Conservation (phyloP, 2,329 filamentous ascomycete genomes). For the Cladosporium sp. region DNA sequence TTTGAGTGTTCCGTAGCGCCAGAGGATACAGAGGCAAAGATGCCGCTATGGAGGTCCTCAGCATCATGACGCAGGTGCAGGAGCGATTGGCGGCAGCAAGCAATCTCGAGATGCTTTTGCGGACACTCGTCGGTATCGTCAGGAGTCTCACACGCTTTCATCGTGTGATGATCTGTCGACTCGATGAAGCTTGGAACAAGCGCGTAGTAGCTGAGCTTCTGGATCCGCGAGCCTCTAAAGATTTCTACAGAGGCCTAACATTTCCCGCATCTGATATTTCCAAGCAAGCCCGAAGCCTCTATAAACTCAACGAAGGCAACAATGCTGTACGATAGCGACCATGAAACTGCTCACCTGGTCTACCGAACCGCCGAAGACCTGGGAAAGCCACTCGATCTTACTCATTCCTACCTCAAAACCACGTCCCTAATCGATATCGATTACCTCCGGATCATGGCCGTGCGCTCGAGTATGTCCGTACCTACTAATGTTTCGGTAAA, state of each 20-base stretch:
- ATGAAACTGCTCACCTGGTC: conserved; percentile 73
- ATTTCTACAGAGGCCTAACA: conserved; percentile 81
- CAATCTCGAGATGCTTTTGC: conserved; percentile 68
- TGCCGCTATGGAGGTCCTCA: no score
- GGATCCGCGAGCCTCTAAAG: conserved; percentile 72
- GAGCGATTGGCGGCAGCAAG: conserved; percentile 63
- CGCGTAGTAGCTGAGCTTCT: conserved; percentile 84
- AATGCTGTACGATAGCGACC: conserved; percentile 80
- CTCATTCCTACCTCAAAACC: conserved; percentile 76
- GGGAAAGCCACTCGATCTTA: conserved; percentile 73
- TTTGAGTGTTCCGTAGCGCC: no score
- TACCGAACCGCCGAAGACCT: conserved; percentile 72
- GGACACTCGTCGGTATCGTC: conserved; percentile 76
- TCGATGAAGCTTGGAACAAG: conserved; percentile 46
- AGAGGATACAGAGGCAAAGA: no score
- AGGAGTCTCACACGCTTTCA: conserved; percentile 59
- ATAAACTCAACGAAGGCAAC: conserved; percentile 84
- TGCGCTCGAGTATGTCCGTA: conserved; percentile 89
- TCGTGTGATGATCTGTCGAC: neutral
- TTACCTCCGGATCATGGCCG: conserved; percentile 82
- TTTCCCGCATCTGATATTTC: conserved; percentile 87
- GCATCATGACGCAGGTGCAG: no score
- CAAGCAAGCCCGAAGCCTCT: conserved; percentile 77
- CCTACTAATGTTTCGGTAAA: conserved; percentile 83
- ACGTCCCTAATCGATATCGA: conserved; percentile 90